Percentiles rank a stretch among this genome's conserved stretches.
phyloP scores from a whole-genome alignment of 371 early-diverging fungal species.

The Sporodiniella umbellata region DNA sequence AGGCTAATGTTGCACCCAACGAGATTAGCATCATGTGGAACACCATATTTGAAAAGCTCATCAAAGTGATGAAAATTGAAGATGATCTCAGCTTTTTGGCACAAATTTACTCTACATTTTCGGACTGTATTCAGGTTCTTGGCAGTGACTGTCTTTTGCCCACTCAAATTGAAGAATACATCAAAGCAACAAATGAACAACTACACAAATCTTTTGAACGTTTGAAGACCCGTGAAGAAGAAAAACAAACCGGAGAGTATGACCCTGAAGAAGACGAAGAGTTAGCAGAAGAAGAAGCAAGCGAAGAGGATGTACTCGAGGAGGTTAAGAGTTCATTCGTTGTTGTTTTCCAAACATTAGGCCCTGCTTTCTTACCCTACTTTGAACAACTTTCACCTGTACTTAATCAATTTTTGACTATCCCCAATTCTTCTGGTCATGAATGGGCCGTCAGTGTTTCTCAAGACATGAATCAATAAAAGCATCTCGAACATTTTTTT shows the following conservation, averaged over 20 bases:
- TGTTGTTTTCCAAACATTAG: slow-evolving; percentile 68
- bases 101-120: slow-evolving; percentile 74
- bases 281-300: slow-evolving; percentile 74
- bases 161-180: slow-evolving; percentile 64
- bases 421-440: slow-evolving; percentile 66
- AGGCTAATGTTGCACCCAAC: slow-evolving; percentile 42
- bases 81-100: slow-evolving; percentile 76
- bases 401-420: slow-evolving; percentile 58
- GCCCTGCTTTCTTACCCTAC: slow-evolving; percentile 67
- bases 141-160: slow-evolving; percentile 64
- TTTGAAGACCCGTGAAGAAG: slow-evolving; percentile 67
- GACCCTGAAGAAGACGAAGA: slow-evolving; percentile 91
- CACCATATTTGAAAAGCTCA: slow-evolving; percentile 63
- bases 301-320: slow-evolving; percentile 78
- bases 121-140: slow-evolving; percentile 68
- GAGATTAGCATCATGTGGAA: slow-evolving; percentile 15
- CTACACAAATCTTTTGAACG: slow-evolving; percentile 69
- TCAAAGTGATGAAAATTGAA: slow-evolving; percentile 69
- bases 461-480: slow-evolving; percentile 90
- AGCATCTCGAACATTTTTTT: too few species aligned
- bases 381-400: slow-evolving; percentile 78
- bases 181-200: slow-evolving; percentile 63
- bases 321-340: slow-evolving; percentile 78
- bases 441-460: slow-evolving; percentile 91
- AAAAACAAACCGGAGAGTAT: slow-evolving; percentile 71